phyloP scores from a whole-genome alignment of 2,329 filamentous ascomycete genomes.

The Niveomyces coronatus region DNA sequence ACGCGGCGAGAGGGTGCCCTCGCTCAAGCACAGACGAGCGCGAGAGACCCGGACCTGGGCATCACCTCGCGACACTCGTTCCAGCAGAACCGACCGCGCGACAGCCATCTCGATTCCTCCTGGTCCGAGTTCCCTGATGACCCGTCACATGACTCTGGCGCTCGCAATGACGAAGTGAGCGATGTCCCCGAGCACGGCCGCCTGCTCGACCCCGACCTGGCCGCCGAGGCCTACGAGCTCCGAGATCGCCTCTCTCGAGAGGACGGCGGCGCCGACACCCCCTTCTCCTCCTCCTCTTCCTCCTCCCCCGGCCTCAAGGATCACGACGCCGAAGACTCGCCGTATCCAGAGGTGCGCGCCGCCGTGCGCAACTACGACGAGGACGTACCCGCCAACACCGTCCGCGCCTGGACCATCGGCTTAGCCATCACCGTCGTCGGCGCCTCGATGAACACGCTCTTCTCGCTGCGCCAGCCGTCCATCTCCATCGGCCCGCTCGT shows the following conservation, averaged over 20 bases:
- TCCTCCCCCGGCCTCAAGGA: constrained; percentile 22
- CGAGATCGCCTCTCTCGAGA: constrained; percentile 11
- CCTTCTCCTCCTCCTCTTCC: too few relatives aligned
- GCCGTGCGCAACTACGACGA: constrained; percentile 56
- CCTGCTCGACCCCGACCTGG: constrained; percentile 43
- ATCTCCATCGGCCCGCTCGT: constrained; percentile 52
- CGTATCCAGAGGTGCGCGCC: constrained; percentile 55
- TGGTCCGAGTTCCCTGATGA: constrained; percentile 6
- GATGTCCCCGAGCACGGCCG: constrained; percentile 44
- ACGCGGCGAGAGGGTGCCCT: neutral
- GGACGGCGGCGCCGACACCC: too few relatives aligned
- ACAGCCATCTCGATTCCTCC: neutral
- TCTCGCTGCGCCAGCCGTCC: constrained; percentile 50
- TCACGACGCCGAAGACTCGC: constrained; percentile 46
- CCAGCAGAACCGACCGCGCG: neutral
- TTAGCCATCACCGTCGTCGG: constrained; percentile 44
- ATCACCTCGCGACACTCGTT: constrained; percentile 6
- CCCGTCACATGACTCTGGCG: constrained; percentile 23
- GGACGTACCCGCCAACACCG: constrained; percentile 54
- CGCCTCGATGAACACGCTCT: constrained; percentile 52
- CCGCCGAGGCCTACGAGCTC: constrained; percentile 13
- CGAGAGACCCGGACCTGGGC: constrained; percentile 3
- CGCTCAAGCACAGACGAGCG: constrained; percentile 1
- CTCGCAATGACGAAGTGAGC: constrained; percentile 30
- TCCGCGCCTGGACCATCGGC: constrained; percentile 55